phyloP scores from a whole-genome alignment of 345 rosid genomes.

The Bruguiera sexangula region DNA sequence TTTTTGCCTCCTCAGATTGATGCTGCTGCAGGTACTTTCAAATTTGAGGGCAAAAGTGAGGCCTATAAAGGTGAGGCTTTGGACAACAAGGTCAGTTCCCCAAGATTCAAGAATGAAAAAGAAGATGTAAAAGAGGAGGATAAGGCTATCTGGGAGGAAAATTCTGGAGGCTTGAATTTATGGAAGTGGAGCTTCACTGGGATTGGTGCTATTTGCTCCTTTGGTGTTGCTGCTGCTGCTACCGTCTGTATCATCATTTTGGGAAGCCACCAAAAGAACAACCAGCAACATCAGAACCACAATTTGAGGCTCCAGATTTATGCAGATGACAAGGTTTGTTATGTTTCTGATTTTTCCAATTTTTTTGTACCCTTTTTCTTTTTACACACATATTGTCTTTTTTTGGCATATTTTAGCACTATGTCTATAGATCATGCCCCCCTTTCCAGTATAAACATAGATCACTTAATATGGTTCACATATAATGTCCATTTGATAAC shows the following conservation, averaged over 20 bases:
- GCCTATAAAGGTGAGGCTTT: slow-evolving; percentile 15
- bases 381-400: neutral
- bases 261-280: slow-evolving; percentile 56
- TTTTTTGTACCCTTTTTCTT: neutral
- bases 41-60: slow-evolving; percentile 30
- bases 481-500: too few relatives aligned
- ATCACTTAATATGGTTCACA: too few relatives aligned
- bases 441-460: too few relatives aligned
- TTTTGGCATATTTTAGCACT: neutral
- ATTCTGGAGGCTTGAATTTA: slow-evolving; percentile 42
- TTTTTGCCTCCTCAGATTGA: slow-evolving; percentile 42
- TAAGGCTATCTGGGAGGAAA: slow-evolving; percentile 39
- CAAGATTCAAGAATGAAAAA: slow-evolving; percentile 28
- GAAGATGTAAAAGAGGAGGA: slow-evolving; percentile 20
- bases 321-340: slow-evolving; percentile 66
- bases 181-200: slow-evolving; percentile 86
- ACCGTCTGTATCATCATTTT: slow-evolving; percentile 62
- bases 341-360: neutral
- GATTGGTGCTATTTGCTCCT: slow-evolving; percentile 84
- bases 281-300: slow-evolving; percentile 42
- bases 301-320: slow-evolving; percentile 63
- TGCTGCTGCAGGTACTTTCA: slow-evolving; percentile 27
- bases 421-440: neutral
- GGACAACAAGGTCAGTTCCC: slow-evolving; percentile 39
- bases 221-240: slow-evolving; percentile 95